A percentile compares a stretch with the other conserved stretches of the same genome.
phyloP scores from a whole-genome alignment of 257 asterid species.

The Solanum microdontum region DNA sequence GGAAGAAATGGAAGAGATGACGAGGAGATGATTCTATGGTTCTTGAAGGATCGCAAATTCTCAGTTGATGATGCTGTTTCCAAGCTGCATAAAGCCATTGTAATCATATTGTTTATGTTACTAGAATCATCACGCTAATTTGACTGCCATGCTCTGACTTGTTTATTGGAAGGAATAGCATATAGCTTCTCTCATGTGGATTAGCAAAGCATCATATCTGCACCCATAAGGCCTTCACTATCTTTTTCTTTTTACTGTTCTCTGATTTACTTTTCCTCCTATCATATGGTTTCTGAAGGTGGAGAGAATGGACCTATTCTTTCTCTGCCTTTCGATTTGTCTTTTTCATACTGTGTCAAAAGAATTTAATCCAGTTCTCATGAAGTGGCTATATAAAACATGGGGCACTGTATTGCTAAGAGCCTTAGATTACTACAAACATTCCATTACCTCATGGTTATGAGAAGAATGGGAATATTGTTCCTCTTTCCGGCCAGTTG shows the following conservation, averaged over 20 bases:
- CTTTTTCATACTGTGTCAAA: background rate
- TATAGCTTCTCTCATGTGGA: background rate
- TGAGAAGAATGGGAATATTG: background rate
- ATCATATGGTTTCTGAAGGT: background rate
- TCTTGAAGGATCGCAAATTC: conserved; percentile 72
- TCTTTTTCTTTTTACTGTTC: background rate
- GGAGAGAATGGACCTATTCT: background rate
- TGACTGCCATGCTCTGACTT: background rate
- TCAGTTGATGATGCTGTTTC: conserved; percentile 62
- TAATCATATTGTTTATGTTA: conserved; percentile 18
- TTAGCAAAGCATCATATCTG: background rate
- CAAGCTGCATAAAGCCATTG: conserved; percentile 83
- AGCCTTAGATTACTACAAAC: background rate
- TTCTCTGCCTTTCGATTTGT: background rate
- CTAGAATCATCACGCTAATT: background rate
- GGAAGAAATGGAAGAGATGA: conserved; percentile 93
- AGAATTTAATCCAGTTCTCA: background rate
- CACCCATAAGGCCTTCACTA: background rate
- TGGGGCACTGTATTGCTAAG: background rate
- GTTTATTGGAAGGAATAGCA: background rate
- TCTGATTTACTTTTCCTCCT: background rate
- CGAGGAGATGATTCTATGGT: conserved; percentile 90
- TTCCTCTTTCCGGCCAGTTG: background rate
- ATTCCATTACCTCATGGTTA: background rate
- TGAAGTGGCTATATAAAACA: background rate